A percentile compares a stretch with the other conserved stretches of the same genome.
Conservation (phyloP, 805 yeast species). For the Komagataella populi region DNA sequence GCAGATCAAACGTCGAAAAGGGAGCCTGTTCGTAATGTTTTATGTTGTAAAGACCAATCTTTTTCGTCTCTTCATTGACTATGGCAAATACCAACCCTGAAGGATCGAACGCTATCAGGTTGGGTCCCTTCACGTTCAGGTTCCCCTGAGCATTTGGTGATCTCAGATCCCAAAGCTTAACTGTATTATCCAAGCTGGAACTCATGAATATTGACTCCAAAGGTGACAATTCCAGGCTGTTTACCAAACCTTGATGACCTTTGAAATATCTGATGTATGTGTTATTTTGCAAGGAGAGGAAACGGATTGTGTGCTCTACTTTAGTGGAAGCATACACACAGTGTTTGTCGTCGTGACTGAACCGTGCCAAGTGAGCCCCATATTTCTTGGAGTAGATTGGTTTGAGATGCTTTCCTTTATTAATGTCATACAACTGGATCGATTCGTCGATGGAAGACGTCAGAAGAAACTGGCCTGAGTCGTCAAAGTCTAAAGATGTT, state of each 20-base stretch:
- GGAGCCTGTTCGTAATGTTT: slow-evolving; percentile 45
- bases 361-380: slow-evolving; percentile 79
- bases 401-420: slow-evolving; percentile 53
- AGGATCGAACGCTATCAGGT: slow-evolving; percentile 66
- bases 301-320: slow-evolving; percentile 63
- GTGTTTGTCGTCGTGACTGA: slow-evolving; percentile 60
- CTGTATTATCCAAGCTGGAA: slow-evolving; percentile 64
- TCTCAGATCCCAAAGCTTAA: slow-evolving; percentile 79
- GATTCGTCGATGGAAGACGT: slow-evolving; percentile 73
- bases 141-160: slow-evolving; percentile 53
- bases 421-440: slow-evolving; percentile 69
- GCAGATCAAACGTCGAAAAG: slow-evolving; percentile 30
- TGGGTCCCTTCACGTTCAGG: slow-evolving; percentile 37
- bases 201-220: slow-evolving; percentile 49
- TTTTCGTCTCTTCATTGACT: slow-evolving; percentile 28
- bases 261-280: slow-evolving; percentile 72
- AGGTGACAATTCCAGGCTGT: slow-evolving; percentile 62
- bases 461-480: slow-evolving; percentile 63
- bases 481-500: slow-evolving; percentile 69
- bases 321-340: slow-evolving; percentile 79
- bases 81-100: slow-evolving; percentile 72
- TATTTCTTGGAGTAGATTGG: slow-evolving; percentile 78
- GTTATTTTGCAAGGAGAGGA: slow-evolving; percentile 64
- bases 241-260: slow-evolving; percentile 76
- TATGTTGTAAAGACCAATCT: slow-evolving; percentile 47